A percentile compares a stretch with the other conserved stretches of the same genome.
These are phyloP conservation scores for Apostasia shenzhenica DNA, from an alignment of 106 monocot species.

Conservation along the genomic window DNA sequence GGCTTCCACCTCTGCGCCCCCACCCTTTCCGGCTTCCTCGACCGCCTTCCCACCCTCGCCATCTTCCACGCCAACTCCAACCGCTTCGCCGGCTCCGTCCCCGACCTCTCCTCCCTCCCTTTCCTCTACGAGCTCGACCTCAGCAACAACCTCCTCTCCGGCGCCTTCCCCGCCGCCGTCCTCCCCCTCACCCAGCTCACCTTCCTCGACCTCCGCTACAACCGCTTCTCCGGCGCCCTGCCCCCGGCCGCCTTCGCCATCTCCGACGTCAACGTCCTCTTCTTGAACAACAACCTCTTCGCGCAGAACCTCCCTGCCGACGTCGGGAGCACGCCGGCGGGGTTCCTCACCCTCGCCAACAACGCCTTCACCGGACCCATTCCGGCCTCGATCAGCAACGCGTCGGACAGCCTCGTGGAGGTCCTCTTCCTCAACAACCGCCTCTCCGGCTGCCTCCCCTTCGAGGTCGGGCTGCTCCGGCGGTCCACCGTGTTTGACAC, in stretches of 20 bases:
- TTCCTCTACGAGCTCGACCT: slow-evolving; percentile 68
- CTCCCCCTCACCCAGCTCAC: slow-evolving; percentile 9
- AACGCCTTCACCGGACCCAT: slow-evolving; percentile 43
- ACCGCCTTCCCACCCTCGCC: slow-evolving; percentile 24
- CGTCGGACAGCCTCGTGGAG: slow-evolving; percentile 25
- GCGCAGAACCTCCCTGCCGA: slow-evolving; percentile 16
- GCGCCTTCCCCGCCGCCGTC: slow-evolving; percentile 26
- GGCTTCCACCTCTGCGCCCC: slow-evolving; percentile 10
- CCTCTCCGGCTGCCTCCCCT: slow-evolving; percentile 39
- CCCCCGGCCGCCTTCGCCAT: slow-evolving; percentile 1
- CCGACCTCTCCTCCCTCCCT: slow-evolving; percentile 14
- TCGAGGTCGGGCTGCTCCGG: slow-evolving; percentile 26
- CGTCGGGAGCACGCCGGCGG: slow-evolving; percentile 20
- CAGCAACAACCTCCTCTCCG: slow-evolving; percentile 47
- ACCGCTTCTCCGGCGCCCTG: neutral
- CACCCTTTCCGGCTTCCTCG: slow-evolving; percentile 26
- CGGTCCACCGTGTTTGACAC: slow-evolving; percentile 36
- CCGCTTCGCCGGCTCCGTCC: slow-evolving; percentile 27
- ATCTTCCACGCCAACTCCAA: slow-evolving; percentile 41
- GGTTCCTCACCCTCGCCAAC: slow-evolving; percentile 38
- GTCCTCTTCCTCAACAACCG: slow-evolving; percentile 44
- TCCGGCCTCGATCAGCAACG: slow-evolving; percentile 18
- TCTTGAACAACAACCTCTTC: slow-evolving; percentile 44
- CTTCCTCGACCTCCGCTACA: slow-evolving; percentile 11
- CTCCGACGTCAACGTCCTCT: slow-evolving; percentile 14